Evolutionary conservation across 257 asterid genomes (phyloP), one percentile per base, ranked within the genome.

Genomic region (Striga asiatica): DNA sequence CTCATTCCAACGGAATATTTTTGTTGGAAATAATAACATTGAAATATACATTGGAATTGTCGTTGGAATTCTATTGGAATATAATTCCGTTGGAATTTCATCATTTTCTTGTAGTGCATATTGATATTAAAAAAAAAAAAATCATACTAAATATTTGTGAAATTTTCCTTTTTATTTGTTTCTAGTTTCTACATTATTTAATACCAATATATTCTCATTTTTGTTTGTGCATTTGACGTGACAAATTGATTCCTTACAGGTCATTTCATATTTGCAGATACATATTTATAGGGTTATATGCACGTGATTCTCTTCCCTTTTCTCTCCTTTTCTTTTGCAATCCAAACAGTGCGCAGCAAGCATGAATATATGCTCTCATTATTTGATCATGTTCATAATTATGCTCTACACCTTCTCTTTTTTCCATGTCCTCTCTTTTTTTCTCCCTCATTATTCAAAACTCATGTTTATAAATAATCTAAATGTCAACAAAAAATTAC

Each of bases 361-460:
- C 77, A 79, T 74, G 61, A 70, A 65, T 71, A 73, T 77, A 68
- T 76, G 70, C 80, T 64, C 61, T 68, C 13, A 65, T 70, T 47
- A 71, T 62, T 58, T 54, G 38, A 20, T 41, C 72, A 56, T 61
- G 17, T 52, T 66, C 31, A 14, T 28, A 1, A 14, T 41, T 5
- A 3, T 29, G 8, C 1, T n/a, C n/a, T n/a, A 29, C 39, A 4
- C 41, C 41, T 8, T 35, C 41, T 35, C 41, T 2, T 2, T 35
- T 35, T 4, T 3, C 3, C 4, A 2, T 29, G 12, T 35, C 41
- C 8, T 35, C 41, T 35, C 12, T 35, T 8, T 35, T 8, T 8
- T 35, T n/a, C n/a, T n/a, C n/a, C n/a, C n/a, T n/a, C n/a, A n/a
- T n/a, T n/a, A n/a, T n/a, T n/a, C n/a, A n/a, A n/a, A n/a, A n/a